phyloP scores from a whole-genome alignment of 169 alveolate species.

The Cryptosporidium sp. region DNA sequence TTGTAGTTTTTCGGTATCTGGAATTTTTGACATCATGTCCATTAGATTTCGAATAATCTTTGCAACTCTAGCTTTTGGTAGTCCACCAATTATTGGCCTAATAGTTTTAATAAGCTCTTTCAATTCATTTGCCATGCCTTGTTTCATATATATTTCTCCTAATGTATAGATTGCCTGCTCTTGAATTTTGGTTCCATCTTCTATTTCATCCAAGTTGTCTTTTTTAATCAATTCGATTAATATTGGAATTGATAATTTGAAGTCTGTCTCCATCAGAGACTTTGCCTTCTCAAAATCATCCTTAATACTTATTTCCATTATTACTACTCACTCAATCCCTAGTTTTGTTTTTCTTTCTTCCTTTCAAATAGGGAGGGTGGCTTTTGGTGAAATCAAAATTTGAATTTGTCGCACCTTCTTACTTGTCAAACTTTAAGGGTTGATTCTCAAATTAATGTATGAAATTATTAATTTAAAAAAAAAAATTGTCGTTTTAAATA shows the following conservation, averaged over 20 bases:
- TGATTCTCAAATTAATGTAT: not conserved
- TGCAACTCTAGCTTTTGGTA: constrained; percentile 86
- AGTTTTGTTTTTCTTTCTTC: not conserved
- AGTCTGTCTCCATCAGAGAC: constrained; percentile 26
- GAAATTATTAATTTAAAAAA: not conserved
- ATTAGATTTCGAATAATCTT: constrained; percentile 80
- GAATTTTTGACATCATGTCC: constrained; percentile 81
- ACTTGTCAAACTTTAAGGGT: not conserved
- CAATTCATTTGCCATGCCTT: constrained; percentile 53
- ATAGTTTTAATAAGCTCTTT: constrained; percentile 66
- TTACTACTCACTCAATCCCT: not conserved
- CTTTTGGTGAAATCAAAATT: too few relatives aligned
- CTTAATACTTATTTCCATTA: constrained; percentile 13
- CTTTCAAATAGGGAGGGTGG: not conserved
- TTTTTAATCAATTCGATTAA: constrained; percentile 31
- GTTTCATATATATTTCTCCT: constrained; percentile 63
- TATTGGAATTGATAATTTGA: constrained; percentile 23
- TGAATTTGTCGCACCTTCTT: not conserved
- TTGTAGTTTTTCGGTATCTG: constrained; percentile 82
- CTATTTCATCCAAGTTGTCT: constrained; percentile 31
- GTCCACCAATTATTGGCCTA: constrained; percentile 78
- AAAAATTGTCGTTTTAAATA: not conserved
- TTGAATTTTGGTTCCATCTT: constrained; percentile 66
- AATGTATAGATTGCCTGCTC: constrained; percentile 69
- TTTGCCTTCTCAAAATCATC: constrained; percentile 59